Conservation (phyloP, 1,284 basidiomycete genomes). For the Trichosporon sp. region DNA sequence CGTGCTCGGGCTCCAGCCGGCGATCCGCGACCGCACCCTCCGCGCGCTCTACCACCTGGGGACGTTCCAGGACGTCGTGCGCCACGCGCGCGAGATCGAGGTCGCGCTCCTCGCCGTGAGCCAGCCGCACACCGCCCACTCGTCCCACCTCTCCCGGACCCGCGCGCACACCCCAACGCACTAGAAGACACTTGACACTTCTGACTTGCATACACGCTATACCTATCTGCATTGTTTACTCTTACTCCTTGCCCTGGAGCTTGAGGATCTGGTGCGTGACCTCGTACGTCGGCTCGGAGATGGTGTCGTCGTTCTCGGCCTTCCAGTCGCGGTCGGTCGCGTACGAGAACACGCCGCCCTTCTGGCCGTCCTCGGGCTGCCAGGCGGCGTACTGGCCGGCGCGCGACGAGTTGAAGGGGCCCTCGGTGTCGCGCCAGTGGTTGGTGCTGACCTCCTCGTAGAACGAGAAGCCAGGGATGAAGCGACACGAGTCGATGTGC, state of each 20-base stretch:
- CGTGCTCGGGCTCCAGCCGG: neutral
- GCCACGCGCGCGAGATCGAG: neutral
- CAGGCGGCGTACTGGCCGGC: neutral
- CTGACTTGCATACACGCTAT: neutral
- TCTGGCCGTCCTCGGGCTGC: neutral
- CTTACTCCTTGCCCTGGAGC: neutral
- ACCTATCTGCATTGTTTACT: neutral
- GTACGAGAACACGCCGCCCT: slow-evolving; percentile 3
- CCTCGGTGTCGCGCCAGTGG: neutral
- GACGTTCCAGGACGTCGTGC: neutral
- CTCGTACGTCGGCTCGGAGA: slow-evolving; percentile 2
- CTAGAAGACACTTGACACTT: neutral
- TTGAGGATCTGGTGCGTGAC: neutral
- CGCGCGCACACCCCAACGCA: neutral
- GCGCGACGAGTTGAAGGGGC: neutral
- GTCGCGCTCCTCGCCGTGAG: neutral
- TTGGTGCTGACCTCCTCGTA: neutral
- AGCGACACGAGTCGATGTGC: neutral
- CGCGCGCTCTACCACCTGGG: neutral
- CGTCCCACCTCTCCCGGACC: no score
- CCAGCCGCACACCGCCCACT: neutral
- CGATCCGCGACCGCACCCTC: neutral
- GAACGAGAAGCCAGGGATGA: slow-evolving; percentile 2
- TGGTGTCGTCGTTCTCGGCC: neutral
- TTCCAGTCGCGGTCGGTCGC: slow-evolving; percentile 6